These are phyloP conservation scores for Dendrocalamus sinicus DNA, from an alignment of 176 grass and related monocot species.

Conservation along the genomic window DNA sequence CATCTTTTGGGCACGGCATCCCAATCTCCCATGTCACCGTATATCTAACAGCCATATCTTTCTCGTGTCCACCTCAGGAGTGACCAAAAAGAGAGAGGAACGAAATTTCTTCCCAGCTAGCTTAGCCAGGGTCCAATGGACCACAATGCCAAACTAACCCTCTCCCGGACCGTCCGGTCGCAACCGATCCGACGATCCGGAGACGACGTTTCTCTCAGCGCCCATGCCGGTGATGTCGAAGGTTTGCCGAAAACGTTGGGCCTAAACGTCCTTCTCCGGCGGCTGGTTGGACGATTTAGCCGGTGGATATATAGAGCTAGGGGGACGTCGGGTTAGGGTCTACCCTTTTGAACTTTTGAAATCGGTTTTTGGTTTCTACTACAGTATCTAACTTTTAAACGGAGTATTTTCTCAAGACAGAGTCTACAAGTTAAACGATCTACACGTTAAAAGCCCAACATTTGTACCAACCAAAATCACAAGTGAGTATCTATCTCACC, in stretches of 20 bases:
- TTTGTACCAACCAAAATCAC: no score
- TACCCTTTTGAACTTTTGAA: no score
- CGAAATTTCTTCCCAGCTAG: neutral
- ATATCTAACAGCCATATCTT: slow-evolving; percentile 60
- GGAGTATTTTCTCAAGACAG: no score
- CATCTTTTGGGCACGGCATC: slow-evolving; percentile 37
- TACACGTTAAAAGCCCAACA: no score
- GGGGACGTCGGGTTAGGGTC: neutral
- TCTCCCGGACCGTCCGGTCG: neutral
- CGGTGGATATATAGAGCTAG: neutral
- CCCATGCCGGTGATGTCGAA: neutral
- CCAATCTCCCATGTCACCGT: slow-evolving; percentile 33
- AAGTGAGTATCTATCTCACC: no score
- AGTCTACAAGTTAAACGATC: no score
- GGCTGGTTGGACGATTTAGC: slow-evolving; percentile 42
- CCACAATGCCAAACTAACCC: neutral
- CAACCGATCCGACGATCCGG: neutral
- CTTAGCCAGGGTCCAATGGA: neutral
- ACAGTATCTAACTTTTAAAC: no score
- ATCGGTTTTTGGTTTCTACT: no score
- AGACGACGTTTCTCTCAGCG: neutral
- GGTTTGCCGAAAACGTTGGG: neutral
- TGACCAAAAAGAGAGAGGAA: neutral
- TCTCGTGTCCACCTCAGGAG: neutral
- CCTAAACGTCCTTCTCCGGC: neutral